These are phyloP conservation scores for Magnaporthiopsis poae DNA, from an alignment of 2,329 filamentous ascomycete genomes.

Conservation along the genomic window DNA sequence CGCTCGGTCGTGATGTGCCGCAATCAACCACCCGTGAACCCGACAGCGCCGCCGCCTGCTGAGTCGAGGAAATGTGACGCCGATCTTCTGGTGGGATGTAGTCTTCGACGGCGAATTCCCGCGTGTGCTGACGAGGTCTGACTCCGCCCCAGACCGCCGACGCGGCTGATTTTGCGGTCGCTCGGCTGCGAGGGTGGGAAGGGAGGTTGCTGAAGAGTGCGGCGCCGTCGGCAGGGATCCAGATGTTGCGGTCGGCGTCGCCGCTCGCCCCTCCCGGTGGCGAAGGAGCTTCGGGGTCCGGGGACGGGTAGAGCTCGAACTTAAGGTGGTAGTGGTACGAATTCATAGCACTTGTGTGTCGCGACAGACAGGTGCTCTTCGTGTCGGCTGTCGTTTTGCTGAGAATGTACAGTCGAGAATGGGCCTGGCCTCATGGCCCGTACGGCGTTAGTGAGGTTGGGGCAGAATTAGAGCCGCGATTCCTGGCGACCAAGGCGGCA, in stretches of 20 bases:
- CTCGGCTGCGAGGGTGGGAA: slow-evolving; percentile 28
- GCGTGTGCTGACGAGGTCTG: neutral
- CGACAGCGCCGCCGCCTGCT: slow-evolving; percentile 7
- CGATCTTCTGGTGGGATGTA: slow-evolving; percentile 8
- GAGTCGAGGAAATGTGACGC: neutral
- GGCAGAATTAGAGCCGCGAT: neutral
- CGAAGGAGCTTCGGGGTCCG: slow-evolving; percentile 23
- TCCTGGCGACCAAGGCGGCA: neutral
- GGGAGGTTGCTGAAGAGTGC: slow-evolving; percentile 49
- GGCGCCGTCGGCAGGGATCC: slow-evolving; percentile 38
- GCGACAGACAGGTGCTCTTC: slow-evolving; percentile 5
- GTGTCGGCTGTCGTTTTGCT: neutral
- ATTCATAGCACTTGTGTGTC: slow-evolving; percentile 36
- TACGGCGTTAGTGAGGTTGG: neutral
- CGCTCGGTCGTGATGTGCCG: slow-evolving; percentile 29
- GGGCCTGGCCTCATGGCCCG: neutral
- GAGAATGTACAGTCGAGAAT: neutral
- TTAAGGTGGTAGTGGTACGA: slow-evolving; percentile 58
- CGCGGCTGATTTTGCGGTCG: slow-evolving; percentile 7
- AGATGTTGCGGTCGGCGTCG: slow-evolving; percentile 23
- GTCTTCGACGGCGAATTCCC: neutral
- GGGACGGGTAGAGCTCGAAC: slow-evolving; percentile 51
- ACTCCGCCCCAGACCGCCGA: slow-evolving; percentile 10
- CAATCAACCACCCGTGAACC: slow-evolving; percentile 39
- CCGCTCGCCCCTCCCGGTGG: neutral